Evolutionary conservation across 1,284 basidiomycete species (phyloP), one percentile per base, ranked within the genome.

Genomic region (Gymnopus androsaceus): DNA sequence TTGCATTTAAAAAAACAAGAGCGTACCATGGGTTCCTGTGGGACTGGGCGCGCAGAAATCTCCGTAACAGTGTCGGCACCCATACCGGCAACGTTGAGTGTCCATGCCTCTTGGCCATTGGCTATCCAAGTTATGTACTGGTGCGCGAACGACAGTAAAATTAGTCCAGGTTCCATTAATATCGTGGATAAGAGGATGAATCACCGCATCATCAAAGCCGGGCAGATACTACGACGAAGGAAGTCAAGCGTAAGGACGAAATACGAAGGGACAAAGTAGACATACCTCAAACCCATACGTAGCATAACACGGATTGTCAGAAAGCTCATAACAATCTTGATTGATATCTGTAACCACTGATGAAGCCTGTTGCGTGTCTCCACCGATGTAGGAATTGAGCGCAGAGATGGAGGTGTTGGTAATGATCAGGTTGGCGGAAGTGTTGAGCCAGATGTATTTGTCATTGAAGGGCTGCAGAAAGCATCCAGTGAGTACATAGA

Each of bases 121-220:
- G 84, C 78, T 40, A 92, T 81, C 94, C 94, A 95, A 38, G 84
- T 83, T 65, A 95, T 88, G 69, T 93, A 93, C 64, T 84, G 73
- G 63, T 47, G 40, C 52, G 7, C 23, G 21, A 38, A 25, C 36
- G 41, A 25, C 4, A 15, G 28, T n/a, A 17, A 37, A 6, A 37
- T 37, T 37, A n/a, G n/a, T n/a, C n/a, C n/a, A n/a, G n/a, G n/a
- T n/a, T n/a, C n/a, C n/a, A n/a, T 48, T 2, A 37, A 17, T 19
- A 17, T 12, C 8, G 34, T 50, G 6, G 41, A 40, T 11, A 45
- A 6, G 25, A 30, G 34, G 19, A 30, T 45, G 19, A 46, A 21
- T 30, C 58, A 76, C 74, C 68, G 61, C 74, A 69, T 53, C 68
- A 62, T 55, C 67, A 40, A 55, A 62, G 15, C 60, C 60, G 58